Percentiles rank a stretch among this genome's conserved stretches.
Evolutionary conservation across 2,329 filamentous ascomycete species (phyloP).

Genomic region (Claviceps spartinae): DNA sequence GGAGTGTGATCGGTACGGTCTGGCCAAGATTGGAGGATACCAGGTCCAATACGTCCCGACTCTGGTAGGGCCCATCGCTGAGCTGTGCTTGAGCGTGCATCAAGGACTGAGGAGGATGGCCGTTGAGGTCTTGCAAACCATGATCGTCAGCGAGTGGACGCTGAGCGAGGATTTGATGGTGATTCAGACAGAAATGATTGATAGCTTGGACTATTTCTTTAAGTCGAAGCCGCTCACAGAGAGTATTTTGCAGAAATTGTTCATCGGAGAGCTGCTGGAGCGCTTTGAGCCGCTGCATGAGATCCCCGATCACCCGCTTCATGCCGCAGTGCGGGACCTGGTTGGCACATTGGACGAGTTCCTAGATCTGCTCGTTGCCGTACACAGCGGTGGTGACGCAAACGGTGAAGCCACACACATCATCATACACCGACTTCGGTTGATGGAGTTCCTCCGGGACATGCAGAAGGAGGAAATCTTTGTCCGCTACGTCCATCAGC

Average conservation of each 20-base stretch:
- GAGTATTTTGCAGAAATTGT: constrained; percentile 81
- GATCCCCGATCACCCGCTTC: constrained; percentile 57
- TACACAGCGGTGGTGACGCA: constrained; percentile 65
- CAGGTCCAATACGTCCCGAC: constrained; percentile 96
- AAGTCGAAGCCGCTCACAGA: constrained; percentile 80
- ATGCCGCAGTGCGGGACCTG: constrained; percentile 61
- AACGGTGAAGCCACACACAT: constrained; percentile 66
- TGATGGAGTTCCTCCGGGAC: constrained; percentile 94
- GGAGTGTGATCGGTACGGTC: constrained; percentile 61
- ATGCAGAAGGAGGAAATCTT: constrained; percentile 98
- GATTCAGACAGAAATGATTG: constrained; percentile 93
- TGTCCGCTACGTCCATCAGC: constrained; percentile 86
- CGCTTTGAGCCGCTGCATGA: constrained; percentile 61
- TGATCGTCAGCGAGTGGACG: constrained; percentile 98
- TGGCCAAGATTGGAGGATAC: constrained; percentile 83
- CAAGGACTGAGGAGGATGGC: constrained; percentile 81
- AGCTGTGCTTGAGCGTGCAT: constrained; percentile 89
- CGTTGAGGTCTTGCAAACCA: constrained; percentile 86
- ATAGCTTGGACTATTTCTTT: constrained; percentile 80
- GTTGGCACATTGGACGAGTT: constrained; percentile 81
- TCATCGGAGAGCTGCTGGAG: constrained; percentile 71
- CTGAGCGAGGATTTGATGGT: constrained; percentile 82
- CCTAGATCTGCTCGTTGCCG: constrained; percentile 77
- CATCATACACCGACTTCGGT: constrained; percentile 63
- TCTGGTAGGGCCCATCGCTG: constrained; percentile 80